Percentiles rank a stretch among this genome's conserved stretches.
phyloP scores from a whole-genome alignment of 352 stramenopile genomes.

The Phytophthora aleatoria region DNA sequence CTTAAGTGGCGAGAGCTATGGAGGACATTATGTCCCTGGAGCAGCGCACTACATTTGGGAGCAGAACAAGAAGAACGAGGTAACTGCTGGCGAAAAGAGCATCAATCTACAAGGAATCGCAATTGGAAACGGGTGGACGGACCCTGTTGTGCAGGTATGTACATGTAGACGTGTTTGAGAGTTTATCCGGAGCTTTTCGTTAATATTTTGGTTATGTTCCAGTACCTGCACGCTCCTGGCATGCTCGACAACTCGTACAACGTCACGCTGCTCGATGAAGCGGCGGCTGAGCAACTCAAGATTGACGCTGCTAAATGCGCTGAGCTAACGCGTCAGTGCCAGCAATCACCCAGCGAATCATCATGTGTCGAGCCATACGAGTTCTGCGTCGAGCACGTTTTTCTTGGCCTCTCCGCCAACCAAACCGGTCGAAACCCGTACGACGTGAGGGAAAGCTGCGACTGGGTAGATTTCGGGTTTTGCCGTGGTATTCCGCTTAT shows the following conservation, averaged over 20 bases:
- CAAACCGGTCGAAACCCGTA: slow-evolving; percentile 49
- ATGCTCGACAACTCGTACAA: slow-evolving; percentile 68
- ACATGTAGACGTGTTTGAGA: slow-evolving; percentile 1
- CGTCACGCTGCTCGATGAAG: slow-evolving; percentile 46
- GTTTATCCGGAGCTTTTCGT: not conserved
- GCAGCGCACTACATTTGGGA: slow-evolving; percentile 47
- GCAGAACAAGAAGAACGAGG: slow-evolving; percentile 30
- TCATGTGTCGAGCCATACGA: slow-evolving; percentile 34
- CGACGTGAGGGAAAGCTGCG: slow-evolving; percentile 54
- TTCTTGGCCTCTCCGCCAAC: slow-evolving; percentile 29
- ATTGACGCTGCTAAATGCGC: slow-evolving; percentile 34
- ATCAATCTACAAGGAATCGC: slow-evolving; percentile 57
- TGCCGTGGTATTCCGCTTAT: slow-evolving; percentile 49
- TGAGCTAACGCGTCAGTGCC: slow-evolving; percentile 25
- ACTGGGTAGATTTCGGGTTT: slow-evolving; percentile 35
- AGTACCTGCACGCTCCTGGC: slow-evolving; percentile 35
- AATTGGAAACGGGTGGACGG: slow-evolving; percentile 48
- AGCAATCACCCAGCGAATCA: slow-evolving; percentile 16
- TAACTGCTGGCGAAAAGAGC: not conserved
- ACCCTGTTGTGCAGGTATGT: slow-evolving; percentile 43
- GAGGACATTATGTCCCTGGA: slow-evolving; percentile 43
- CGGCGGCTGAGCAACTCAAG: slow-evolving; percentile 34
- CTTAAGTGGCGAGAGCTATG: slow-evolving; percentile 54
- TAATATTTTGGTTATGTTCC: not conserved
- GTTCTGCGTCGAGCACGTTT: slow-evolving; percentile 41